Conservation (phyloP, 2,329 filamentous ascomycete species). For the Bipolaris sorokiniana region DNA sequence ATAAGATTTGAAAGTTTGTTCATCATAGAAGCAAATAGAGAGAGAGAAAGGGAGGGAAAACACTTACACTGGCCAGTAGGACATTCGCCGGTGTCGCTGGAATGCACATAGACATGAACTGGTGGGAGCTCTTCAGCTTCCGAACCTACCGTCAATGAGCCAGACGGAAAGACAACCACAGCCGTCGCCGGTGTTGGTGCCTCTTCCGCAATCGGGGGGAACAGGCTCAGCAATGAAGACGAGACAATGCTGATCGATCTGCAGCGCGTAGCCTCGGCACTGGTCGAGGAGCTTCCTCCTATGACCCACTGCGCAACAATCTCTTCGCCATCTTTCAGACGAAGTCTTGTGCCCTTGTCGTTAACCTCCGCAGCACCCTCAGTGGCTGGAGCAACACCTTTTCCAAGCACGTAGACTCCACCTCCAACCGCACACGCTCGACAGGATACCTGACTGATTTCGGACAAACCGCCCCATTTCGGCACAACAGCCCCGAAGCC, state of each 20-base stretch:
- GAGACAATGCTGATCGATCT: slow-evolving; percentile 73
- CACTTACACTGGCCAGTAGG: slow-evolving; percentile 87
- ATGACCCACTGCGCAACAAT: slow-evolving; percentile 64
- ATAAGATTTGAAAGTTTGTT: slow-evolving; percentile 89
- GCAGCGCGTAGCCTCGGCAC: slow-evolving; percentile 50
- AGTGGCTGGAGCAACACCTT: slow-evolving; percentile 58
- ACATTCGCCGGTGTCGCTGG: slow-evolving; percentile 91
- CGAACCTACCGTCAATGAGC: slow-evolving; percentile 55
- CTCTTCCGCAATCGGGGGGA: slow-evolving; percentile 74
- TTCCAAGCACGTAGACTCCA: slow-evolving; percentile 84
- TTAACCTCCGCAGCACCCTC: slow-evolving; percentile 7
- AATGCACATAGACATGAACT: slow-evolving; percentile 73
- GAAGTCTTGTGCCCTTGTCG: slow-evolving; percentile 49
- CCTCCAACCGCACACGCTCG: slow-evolving; percentile 90
- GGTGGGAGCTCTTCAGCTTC: slow-evolving; percentile 49
- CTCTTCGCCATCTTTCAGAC: slow-evolving; percentile 63
- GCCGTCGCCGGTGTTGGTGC: slow-evolving; percentile 76
- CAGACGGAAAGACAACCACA: slow-evolving; percentile 69
- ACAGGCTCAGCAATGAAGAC: slow-evolving; percentile 68
- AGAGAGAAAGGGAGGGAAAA: slow-evolving; percentile 15
- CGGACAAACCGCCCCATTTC: slow-evolving; percentile 90
- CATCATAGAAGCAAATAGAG: slow-evolving; percentile 71
- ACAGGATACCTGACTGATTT: slow-evolving; percentile 90
- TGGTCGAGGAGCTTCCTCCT: slow-evolving; percentile 42
- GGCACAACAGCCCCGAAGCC: slow-evolving; percentile 89